phyloP scores from a whole-genome alignment of 2,329 filamentous ascomycete genomes.

The Cryphonectria carpinicola region DNA sequence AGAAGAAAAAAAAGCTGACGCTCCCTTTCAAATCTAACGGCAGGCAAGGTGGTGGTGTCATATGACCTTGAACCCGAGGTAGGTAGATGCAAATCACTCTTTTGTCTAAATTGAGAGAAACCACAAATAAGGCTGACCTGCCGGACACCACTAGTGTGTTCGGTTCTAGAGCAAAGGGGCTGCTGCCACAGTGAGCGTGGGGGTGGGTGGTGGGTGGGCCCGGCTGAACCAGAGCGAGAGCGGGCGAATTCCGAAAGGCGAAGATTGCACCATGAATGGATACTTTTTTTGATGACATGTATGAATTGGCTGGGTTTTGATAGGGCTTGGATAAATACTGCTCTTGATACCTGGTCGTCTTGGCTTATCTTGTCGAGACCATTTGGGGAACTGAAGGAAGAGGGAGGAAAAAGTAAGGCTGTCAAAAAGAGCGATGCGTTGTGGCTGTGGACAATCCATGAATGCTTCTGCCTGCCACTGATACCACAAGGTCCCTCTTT shows the following conservation, averaged over 20 bases:
- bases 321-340: no score
- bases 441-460: background rate
- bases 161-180: background rate
- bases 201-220: background rate
- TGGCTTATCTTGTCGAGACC: no score
- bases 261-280: background rate
- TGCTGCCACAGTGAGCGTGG: background rate
- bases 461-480: background rate
- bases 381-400: no score
- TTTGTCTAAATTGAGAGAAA: background rate
- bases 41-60: background rate
- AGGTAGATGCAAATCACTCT: background rate
- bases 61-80: background rate
- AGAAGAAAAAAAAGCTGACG: background rate
- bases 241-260: background rate
- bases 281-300: background rate
- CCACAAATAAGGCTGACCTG: background rate
- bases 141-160: background rate
- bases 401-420: background rate
- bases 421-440: background rate
- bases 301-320: background rate
- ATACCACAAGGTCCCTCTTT: no score
- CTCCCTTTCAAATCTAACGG: background rate
- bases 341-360: no score
- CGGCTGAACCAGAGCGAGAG: background rate